These are phyloP conservation scores for Simplicillium aogashimaense DNA, from an alignment of 2,329 filamentous ascomycete species.

Conservation along the genomic window DNA sequence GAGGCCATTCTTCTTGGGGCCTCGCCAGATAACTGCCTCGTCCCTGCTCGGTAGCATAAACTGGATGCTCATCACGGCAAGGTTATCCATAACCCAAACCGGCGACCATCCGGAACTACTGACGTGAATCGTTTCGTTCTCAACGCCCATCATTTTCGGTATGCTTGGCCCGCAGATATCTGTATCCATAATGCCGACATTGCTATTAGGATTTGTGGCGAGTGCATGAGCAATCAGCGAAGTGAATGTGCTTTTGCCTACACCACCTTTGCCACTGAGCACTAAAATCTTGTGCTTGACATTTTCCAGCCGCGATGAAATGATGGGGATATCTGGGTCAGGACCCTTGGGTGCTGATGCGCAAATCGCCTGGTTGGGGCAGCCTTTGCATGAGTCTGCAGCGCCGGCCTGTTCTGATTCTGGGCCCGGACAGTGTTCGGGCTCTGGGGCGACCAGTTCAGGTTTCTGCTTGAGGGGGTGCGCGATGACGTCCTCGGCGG, in stretches of 20 bases:
- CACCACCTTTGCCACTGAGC: slow-evolving; percentile 88
- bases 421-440: slow-evolving; percentile 92
- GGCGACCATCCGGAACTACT: slow-evolving; percentile 85
- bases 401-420: slow-evolving; percentile 62
- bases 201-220: slow-evolving; percentile 65
- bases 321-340: slow-evolving; percentile 85
- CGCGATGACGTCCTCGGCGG: slow-evolving; percentile 59
- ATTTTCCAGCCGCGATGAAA: slow-evolving; percentile 69
- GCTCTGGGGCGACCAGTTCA: slow-evolving; percentile 84
- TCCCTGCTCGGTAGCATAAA: slow-evolving; percentile 94
- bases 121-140: slow-evolving; percentile 86
- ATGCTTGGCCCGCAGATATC: slow-evolving; percentile 96
- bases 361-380: slow-evolving; percentile 93
- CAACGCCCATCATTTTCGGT: slow-evolving; percentile 98
- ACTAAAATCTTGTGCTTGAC: slow-evolving; percentile 91
- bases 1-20: slow-evolving; percentile 95
- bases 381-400: slow-evolving; percentile 82
- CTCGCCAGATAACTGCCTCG: slow-evolving; percentile 94
- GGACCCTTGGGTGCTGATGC: slow-evolving; percentile 90
- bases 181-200: slow-evolving; percentile 93
- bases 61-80: slow-evolving; percentile 94
- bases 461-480: slow-evolving; percentile 71
- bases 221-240: slow-evolving; percentile 83
- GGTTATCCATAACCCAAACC: slow-evolving; percentile 89
- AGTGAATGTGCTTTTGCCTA: slow-evolving; percentile 93